Percentiles rank a stretch among this genome's conserved stretches.
These are phyloP conservation scores for Rhododendron mucronatum DNA, from an alignment of 148 eudicot genomes.

Conservation along the genomic window DNA sequence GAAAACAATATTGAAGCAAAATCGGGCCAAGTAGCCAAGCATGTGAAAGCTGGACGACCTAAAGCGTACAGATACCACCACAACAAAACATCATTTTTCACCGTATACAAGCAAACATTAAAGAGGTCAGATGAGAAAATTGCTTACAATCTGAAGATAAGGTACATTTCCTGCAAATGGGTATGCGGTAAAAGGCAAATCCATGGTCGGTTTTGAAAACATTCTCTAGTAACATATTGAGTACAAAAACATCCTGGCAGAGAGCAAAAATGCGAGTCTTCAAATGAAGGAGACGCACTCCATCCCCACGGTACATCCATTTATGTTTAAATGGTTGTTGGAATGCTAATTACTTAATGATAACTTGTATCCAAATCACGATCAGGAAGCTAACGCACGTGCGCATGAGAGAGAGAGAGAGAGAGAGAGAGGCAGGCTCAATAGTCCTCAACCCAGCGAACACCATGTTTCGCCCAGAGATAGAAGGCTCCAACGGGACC, in stretches of 20 bases:
- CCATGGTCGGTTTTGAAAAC: background rate
- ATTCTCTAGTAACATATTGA: background rate
- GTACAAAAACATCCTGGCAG: background rate
- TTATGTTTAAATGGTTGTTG: background rate
- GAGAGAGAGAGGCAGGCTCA: background rate
- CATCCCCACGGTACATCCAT: background rate
- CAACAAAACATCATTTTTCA: too few species aligned
- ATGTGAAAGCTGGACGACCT: background rate
- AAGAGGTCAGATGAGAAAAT: background rate
- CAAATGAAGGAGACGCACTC: background rate
- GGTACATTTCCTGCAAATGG: background rate
- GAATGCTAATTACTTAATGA: too few species aligned
- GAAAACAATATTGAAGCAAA: background rate
- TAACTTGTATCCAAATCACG: background rate
- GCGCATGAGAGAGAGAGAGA: too few species aligned
- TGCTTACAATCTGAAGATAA: background rate
- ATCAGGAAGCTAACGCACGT: background rate
- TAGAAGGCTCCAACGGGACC: constrained; percentile 41
- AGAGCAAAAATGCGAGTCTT: background rate
- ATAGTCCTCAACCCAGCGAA: constrained; percentile 23
- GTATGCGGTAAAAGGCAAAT: background rate
- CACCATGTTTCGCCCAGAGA: constrained; percentile 33
- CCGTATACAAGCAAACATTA: background rate
- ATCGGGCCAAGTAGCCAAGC: background rate
- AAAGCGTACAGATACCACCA: background rate